These are phyloP conservation scores for Saitoella complicata DNA, from an alignment of 805 yeast species.

Conservation along the genomic window DNA sequence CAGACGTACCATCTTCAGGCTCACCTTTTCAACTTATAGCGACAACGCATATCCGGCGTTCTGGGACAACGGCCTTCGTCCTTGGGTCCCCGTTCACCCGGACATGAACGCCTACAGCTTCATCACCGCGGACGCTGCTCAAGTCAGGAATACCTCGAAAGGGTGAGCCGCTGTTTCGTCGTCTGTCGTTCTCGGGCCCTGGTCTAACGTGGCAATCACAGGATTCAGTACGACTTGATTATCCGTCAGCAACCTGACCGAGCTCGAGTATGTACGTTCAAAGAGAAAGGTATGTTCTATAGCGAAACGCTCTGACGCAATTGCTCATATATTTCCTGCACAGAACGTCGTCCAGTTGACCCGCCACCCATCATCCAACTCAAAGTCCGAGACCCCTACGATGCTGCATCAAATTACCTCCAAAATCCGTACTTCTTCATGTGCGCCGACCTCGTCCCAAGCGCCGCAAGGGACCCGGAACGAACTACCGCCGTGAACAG, in stretches of 20 bases:
- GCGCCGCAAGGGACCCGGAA: constrained; percentile 1
- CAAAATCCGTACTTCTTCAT: constrained; percentile 12
- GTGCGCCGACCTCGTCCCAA: constrained; percentile 10
- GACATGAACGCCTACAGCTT: no score
- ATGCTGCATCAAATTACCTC: constrained; percentile 9
- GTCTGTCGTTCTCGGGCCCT: no score
- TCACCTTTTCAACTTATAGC: no score
- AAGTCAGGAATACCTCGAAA: no score
- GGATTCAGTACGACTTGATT: neutral
- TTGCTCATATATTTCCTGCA: neutral
- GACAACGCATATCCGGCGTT: no score
- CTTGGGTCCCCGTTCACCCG: no score
- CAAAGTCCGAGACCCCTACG: constrained; percentile 7
- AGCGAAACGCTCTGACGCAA: no score
- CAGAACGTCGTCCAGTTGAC: constrained; percentile 7
- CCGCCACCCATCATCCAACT: constrained; percentile 14
- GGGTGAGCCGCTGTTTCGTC: no score
- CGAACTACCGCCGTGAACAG: constrained; percentile 6
- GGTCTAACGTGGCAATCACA: neutral
- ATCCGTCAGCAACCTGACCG: neutral
- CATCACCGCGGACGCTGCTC: no score
- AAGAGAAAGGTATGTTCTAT: neutral
- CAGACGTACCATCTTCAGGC: no score
- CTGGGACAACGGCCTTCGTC: no score
- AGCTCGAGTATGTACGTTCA: neutral